phyloP scores from a whole-genome alignment of 768 basidiomycete genomes.

The Suillus decipiens region DNA sequence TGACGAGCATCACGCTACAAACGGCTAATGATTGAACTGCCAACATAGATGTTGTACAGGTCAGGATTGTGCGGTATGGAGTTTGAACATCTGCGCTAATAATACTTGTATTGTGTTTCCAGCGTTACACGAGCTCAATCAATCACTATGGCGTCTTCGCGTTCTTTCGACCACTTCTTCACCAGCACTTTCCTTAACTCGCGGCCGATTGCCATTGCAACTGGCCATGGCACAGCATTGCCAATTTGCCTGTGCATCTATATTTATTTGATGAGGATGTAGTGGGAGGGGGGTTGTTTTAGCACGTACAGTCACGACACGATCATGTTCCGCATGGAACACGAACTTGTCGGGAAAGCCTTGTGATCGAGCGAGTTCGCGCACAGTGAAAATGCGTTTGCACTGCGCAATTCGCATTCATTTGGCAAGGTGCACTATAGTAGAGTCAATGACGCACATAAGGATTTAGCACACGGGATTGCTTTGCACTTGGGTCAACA shows the following conservation, averaged over 20 bases:
- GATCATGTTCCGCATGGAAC: conserved; percentile 54
- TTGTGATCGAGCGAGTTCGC: conserved; percentile 79
- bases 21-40: background rate
- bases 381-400: conserved; percentile 68
- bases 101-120: background rate
- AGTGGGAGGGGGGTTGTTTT: background rate
- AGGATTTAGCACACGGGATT: conserved; percentile 68
- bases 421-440: background rate
- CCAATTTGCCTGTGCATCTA: conserved; percentile 84
- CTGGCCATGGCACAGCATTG: conserved; percentile 73
- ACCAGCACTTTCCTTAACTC: conserved; percentile 56
- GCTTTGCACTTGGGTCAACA: conserved; percentile 78
- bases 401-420: conserved; percentile 43
- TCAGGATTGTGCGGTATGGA: background rate
- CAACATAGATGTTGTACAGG: background rate
- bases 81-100: background rate
- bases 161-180: conserved; percentile 48
- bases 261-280: conserved; percentile 5
- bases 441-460: conserved; percentile 42
- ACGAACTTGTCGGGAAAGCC: conserved; percentile 78
- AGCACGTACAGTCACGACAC: conserved; percentile 59
- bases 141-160: conserved; percentile 38
- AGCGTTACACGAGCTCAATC: conserved; percentile 23
- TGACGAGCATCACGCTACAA: conserved; percentile 22
- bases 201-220: conserved; percentile 64